Base-by-base conservation (phyloP, 768 basidiomycete species). In the Russula virescens region DNA sequence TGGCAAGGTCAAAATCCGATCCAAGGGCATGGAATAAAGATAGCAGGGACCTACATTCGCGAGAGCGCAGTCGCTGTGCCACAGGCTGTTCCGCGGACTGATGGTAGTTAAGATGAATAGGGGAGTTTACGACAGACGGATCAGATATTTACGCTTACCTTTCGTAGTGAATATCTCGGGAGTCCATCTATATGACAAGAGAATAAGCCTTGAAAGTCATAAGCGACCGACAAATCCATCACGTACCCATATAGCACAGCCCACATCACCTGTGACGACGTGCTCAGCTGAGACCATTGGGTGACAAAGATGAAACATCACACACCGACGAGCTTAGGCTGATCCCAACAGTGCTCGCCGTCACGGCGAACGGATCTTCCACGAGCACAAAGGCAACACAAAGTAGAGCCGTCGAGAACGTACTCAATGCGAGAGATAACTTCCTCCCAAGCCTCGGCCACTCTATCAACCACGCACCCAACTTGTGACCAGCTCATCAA, bases 51-150 rank as follows among this genome's bases (percentile, higher is more conserved):
- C 55, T 69, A 92, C 87, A 94, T 84, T 72, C 94, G 80, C 2
- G 89, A 93, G 1, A 95, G 73, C 11, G 91, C 92, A 3, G 90
- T 91, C 0, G 93, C 92, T 56, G 90, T 87, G 0, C 93, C 93
- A 69, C 89, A 88, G 0, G 92, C 94, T 0, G 92, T 93, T 28
- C 94, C 93, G 52, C 93, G 84, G 3, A 94, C 88, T 85, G 67
- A 65, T 49, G 56, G 51, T 40, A 42, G 51, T 40, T 38, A 13
- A 25, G 45, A 31, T 23, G n/a, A 45, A 31, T 40, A 45, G 42
- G 9, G 4, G 3, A 19, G 21, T 19, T 31, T 28, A 43, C 26
- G 8, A n/a, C 18, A 47, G n/a, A 31, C 8, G 16, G 13, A 11
- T 47, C 16, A 7, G 16, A 21, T 16, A 11, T 35, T 21, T n/a